phyloP scores from a whole-genome alignment of 2,329 filamentous ascomycete genomes.

The Fusarium nygamai region DNA sequence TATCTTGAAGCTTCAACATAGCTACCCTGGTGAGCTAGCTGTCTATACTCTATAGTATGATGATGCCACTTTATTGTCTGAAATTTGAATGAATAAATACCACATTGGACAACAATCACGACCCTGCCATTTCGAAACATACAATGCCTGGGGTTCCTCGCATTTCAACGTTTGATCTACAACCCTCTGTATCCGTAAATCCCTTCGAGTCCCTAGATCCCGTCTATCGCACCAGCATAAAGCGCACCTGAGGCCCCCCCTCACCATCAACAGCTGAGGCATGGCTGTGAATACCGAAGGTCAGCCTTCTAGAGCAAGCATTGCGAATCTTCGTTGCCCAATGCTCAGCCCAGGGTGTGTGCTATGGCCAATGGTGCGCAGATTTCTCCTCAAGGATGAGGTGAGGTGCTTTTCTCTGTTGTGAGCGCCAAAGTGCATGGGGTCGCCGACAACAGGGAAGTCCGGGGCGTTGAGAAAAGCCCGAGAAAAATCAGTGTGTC shows the following conservation, averaged over 20 bases:
- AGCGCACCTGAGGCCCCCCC: slow-evolving; percentile 23
- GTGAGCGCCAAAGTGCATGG: slow-evolving; percentile 11
- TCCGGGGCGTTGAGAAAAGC: slow-evolving; percentile 16
- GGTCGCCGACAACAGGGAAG: slow-evolving; percentile 21
- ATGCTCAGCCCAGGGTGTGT: slow-evolving; percentile 28
- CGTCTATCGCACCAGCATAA: slow-evolving; percentile 20
- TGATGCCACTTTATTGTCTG: slow-evolving; percentile 16
- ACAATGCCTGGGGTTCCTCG: slow-evolving; percentile 14
- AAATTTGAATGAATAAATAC: slow-evolving; percentile 4
- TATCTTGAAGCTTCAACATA: neutral
- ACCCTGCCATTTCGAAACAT: slow-evolving; percentile 23
- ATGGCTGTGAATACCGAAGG: neutral
- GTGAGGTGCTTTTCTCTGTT: slow-evolving; percentile 11
- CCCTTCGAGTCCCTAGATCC: slow-evolving; percentile 1
- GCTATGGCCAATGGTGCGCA: slow-evolving; percentile 32
- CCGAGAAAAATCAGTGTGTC: slow-evolving; percentile 15
- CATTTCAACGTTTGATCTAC: slow-evolving; percentile 33
- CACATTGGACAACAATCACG: neutral
- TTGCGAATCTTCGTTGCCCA: slow-evolving; percentile 27
- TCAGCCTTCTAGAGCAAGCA: slow-evolving; percentile 16
- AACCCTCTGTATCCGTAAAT: slow-evolving; percentile 18
- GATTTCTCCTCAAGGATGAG: slow-evolving; percentile 23
- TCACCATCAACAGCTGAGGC: slow-evolving; percentile 16
- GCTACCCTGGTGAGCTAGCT: neutral
- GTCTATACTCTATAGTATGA: neutral